phyloP scores from a whole-genome alignment of 1,284 basidiomycete species.

The Trichosporon ovoides region DNA sequence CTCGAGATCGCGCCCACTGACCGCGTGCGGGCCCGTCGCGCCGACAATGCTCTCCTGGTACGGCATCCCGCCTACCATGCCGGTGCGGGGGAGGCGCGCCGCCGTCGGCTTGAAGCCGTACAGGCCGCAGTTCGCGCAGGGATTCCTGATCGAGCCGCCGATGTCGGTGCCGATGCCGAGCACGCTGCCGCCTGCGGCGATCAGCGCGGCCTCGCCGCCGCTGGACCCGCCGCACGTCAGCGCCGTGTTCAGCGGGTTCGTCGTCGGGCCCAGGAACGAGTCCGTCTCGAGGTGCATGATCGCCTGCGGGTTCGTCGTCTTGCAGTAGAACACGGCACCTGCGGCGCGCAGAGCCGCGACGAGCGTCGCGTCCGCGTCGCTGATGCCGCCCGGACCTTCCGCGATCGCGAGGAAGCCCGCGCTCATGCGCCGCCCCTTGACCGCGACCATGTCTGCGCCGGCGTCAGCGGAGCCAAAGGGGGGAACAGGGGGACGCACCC shows the following conservation, averaged over 20 bases:
- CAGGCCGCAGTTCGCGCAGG: constrained; percentile 30
- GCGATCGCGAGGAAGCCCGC: constrained; percentile 22
- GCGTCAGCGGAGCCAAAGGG: neutral
- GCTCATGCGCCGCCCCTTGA: constrained; percentile 40
- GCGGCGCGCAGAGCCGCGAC: constrained; percentile 25
- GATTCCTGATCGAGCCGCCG: constrained; percentile 42
- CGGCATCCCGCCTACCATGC: constrained; percentile 36
- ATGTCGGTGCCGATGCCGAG: constrained; percentile 49
- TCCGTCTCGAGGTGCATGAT: constrained; percentile 37
- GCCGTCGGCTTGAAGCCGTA: constrained; percentile 43
- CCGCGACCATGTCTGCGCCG: constrained; percentile 42
- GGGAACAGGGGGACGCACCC: constrained; percentile 21
- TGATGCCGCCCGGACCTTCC: constrained; percentile 12
- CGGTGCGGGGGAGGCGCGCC: constrained; percentile 37
- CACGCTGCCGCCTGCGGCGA: constrained; percentile 37
- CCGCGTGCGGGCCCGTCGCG: constrained; percentile 39
- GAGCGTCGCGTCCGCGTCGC: constrained; percentile 12
- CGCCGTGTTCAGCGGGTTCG: constrained; percentile 53
- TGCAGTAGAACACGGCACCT: constrained; percentile 28
- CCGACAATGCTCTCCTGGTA: constrained; percentile 35
- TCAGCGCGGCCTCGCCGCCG: constrained; percentile 57
- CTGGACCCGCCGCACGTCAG: constrained; percentile 57
- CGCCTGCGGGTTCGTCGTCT: constrained; percentile 31
- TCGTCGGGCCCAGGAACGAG: constrained; percentile 37
- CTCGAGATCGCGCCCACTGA: constrained; percentile 36